These are phyloP conservation scores for Rhizopus delemar DNA, from an alignment of 371 early-diverging fungal genomes.

Conservation along the genomic window DNA sequence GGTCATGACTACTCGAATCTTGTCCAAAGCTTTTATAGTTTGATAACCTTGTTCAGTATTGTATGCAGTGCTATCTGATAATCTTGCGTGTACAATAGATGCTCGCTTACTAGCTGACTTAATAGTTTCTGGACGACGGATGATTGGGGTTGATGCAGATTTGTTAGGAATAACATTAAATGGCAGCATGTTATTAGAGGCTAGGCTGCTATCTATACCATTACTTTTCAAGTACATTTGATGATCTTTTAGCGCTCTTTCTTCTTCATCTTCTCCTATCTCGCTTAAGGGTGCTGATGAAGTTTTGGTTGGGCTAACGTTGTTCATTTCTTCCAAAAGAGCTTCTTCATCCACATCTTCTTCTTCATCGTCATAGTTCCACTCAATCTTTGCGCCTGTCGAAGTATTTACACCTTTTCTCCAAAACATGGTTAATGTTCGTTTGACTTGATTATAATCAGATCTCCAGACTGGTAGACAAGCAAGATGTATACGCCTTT, in stretches of 20 bases:
- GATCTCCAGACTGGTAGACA: conserved; percentile 38
- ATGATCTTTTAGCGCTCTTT: conserved; percentile 16
- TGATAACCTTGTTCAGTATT: conserved; percentile 51
- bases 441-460: conserved; percentile 41
- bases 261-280: conserved; percentile 10
- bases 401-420: conserved; percentile 45
- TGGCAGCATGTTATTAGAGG: neutral
- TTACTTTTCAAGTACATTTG: conserved; percentile 5
- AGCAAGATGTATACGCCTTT: conserved; percentile 48
- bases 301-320: neutral
- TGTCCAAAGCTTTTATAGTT: conserved; percentile 64
- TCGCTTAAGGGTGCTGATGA: neutral
- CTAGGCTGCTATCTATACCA: neutral
- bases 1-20: conserved; percentile 61
- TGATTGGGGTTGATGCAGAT: conserved; percentile 21
- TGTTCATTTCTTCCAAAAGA: conserved; percentile 29
- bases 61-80: conserved; percentile 43
- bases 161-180: conserved; percentile 10
- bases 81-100: conserved; percentile 42
- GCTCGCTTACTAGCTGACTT: conserved; percentile 35
- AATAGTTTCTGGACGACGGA: conserved; percentile 24
- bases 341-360: conserved; percentile 28
- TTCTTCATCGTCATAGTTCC: conserved; percentile 38
- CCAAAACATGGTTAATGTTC: conserved; percentile 55
- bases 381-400: conserved; percentile 31